A percentile compares a stretch with the other conserved stretches of the same genome.
phyloP scores from a whole-genome alignment of 1,284 basidiomycete genomes.

The Apiotrichum sp. region DNA sequence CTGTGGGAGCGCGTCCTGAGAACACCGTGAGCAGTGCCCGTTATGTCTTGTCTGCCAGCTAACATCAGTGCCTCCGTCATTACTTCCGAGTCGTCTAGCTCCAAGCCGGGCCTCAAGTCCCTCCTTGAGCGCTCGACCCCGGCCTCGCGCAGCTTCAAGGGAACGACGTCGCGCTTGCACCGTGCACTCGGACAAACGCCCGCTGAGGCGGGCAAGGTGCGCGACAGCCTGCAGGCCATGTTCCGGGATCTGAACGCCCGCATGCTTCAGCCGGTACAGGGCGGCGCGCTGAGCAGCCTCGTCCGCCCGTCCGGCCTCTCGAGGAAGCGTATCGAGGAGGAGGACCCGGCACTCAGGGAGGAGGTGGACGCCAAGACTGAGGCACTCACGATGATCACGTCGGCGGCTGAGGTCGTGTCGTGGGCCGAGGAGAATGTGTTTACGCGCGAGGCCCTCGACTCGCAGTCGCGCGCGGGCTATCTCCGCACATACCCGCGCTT shows the following conservation, averaged over 20 bases:
- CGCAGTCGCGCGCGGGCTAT: conserved; percentile 38
- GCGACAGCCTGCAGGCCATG: conserved; percentile 24
- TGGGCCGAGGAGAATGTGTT: conserved; percentile 73
- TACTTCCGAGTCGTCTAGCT: neutral
- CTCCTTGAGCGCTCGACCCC: conserved; percentile 4
- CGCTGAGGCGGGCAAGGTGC: conserved; percentile 24
- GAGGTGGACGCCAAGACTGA: conserved; percentile 66
- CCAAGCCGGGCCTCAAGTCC: neutral
- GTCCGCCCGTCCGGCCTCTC: neutral
- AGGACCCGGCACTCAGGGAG: conserved; percentile 21
- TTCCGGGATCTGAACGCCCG: conserved; percentile 15
- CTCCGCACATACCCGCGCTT: conserved; percentile 63
- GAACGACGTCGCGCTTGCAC: neutral
- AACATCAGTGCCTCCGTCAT: neutral
- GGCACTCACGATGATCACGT: conserved; percentile 62
- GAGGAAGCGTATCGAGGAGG: conserved; percentile 10
- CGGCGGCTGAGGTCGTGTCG: conserved; percentile 64
- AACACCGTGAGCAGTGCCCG: conserved; percentile 7
- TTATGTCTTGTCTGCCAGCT: neutral
- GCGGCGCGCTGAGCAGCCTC: neutral
- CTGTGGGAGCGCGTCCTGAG: conserved; percentile 15
- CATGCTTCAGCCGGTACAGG: neutral
- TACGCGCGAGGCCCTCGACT: conserved; percentile 7
- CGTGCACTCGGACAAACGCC: conserved; percentile 31
- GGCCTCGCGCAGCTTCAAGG: conserved; percentile 2